Conservation (phyloP, 306 rosid species). For the Pyrus bretschneideri region DNA sequence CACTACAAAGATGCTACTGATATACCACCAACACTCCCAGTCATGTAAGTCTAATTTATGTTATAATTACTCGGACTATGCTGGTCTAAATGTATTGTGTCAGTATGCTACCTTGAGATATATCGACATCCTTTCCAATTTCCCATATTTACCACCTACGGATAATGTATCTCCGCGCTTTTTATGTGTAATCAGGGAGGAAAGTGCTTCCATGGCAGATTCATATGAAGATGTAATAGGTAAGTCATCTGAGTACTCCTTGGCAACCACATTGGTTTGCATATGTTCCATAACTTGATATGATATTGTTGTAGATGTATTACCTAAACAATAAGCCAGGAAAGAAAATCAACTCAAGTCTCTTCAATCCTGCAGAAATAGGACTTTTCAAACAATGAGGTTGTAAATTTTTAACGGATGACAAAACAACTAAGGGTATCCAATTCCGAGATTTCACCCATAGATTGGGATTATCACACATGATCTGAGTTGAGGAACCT, state of each 20-base stretch:
- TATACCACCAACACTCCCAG: neutral
- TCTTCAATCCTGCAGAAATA: slow-evolving; percentile 1
- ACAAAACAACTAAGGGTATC: neutral
- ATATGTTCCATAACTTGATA: slow-evolving; percentile 22
- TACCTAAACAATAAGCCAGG: slow-evolving; percentile 33
- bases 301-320: slow-evolving; percentile 18
- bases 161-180: slow-evolving; percentile 49
- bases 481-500: neutral
- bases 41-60: neutral
- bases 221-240: slow-evolving; percentile 36
- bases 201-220: slow-evolving; percentile 65
- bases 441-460: neutral
- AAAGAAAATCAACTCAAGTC: slow-evolving; percentile 2
- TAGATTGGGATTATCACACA: neutral
- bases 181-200: slow-evolving; percentile 57
- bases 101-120: slow-evolving; percentile 48
- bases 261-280: slow-evolving; percentile 24
- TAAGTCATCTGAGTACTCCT: slow-evolving; percentile 24
- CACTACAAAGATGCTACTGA: neutral
- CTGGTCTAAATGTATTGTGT: neutral
- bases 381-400: neutral
- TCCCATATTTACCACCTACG: slow-evolving; percentile 18
- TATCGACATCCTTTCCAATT: slow-evolving; percentile 44
- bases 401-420: neutral
- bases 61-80: neutral